Base-by-base conservation (phyloP, 768 basidiomycete genomes). In the Trametes meyenii region DNA sequence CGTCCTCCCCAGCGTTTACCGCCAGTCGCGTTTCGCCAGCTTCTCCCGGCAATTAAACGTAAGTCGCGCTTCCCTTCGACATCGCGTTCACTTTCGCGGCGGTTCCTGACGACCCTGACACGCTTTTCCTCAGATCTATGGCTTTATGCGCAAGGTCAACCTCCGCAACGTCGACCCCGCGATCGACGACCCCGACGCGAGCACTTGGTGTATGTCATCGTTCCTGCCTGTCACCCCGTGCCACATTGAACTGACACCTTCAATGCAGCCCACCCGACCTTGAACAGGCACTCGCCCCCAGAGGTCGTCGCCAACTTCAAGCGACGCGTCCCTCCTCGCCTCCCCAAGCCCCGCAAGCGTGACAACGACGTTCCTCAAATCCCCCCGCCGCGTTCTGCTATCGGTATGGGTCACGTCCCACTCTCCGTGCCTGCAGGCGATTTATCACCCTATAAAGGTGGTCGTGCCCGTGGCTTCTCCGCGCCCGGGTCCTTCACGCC, bases 21-120 rank as follows among this genome's bases (percentile, higher is more conserved):
- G 94, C 72, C 94, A 97, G 84, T 96, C 92, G 73, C 85, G 94
- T 79, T 97, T 97, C 74, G 95, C 95, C 52, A 92, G 90, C 84
- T 97, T 96, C 83, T 96, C 94, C 68, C 87, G 94, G 77, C 94
- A 97, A 84, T 86, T 97, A 73, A 97, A 97, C 79, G 94, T 96
- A 71, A 64, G 86, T 66, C 73, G 67, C 67, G 68, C 71, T 71
- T 66, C 67, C 66, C 73, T 71, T 66, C 73, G 70, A 46, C 60
- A 44, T 63, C 70, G 70, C 69, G 71, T 71, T 62, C 63, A 62
- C 62, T 61, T 51, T 64, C 62, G 54, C 65, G 55, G 58, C 69
- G 46, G 64, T 54, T 61, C 53, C 58, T 51, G 17, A 17, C 56
- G 44, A 53, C 62, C 57, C 58, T 56, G 53, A 63, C 59, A 3